Percentiles rank a stretch among this genome's conserved stretches.
Evolutionary conservation across 2,329 filamentous ascomycete genomes (phyloP).

Genomic region (Pseudogymnoascus sp.): DNA sequence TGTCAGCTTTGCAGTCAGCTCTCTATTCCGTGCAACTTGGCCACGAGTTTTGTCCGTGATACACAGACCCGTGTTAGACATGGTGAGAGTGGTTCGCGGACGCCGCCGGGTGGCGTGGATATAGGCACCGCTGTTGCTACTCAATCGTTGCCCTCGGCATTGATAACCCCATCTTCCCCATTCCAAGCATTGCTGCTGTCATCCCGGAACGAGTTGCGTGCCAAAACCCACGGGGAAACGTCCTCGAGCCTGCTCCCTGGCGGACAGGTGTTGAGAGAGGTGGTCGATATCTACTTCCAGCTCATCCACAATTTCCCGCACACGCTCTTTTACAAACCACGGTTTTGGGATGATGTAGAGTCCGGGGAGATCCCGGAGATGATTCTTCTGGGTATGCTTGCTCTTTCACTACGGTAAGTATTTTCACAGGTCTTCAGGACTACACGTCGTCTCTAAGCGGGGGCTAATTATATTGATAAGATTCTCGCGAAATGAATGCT

Average conservation of each 20-base stretch:
- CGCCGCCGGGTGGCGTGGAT: not conserved
- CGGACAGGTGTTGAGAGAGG: not conserved
- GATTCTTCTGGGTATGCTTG: not conserved
- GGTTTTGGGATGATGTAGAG: not conserved
- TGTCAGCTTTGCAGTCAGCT: conserved; percentile 12
- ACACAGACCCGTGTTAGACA: not conserved
- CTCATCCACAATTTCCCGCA: conserved; percentile 1
- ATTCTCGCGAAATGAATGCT: conserved; percentile 12
- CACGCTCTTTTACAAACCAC: not conserved
- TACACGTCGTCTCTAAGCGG: not conserved
- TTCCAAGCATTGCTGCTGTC: not conserved
- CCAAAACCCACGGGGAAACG: not conserved
- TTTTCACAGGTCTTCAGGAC: not conserved
- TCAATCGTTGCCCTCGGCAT: not conserved
- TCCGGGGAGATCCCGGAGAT: not conserved
- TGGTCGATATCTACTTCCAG: conserved; percentile 2
- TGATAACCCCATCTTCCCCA: not conserved
- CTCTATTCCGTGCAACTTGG: conserved; percentile 7
- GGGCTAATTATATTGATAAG: not conserved
- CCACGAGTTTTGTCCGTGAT: not conserved
- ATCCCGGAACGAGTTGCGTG: not conserved
- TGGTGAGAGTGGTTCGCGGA: not conserved
- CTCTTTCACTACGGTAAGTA: conserved; percentile 4
- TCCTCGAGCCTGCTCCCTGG: not conserved
- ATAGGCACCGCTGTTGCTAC: not conserved